Evolutionary conservation across 2,329 filamentous ascomycete species (phyloP), one percentile per base, ranked within the genome.

Genomic region (Sclerotiophoma versabilis): DNA sequence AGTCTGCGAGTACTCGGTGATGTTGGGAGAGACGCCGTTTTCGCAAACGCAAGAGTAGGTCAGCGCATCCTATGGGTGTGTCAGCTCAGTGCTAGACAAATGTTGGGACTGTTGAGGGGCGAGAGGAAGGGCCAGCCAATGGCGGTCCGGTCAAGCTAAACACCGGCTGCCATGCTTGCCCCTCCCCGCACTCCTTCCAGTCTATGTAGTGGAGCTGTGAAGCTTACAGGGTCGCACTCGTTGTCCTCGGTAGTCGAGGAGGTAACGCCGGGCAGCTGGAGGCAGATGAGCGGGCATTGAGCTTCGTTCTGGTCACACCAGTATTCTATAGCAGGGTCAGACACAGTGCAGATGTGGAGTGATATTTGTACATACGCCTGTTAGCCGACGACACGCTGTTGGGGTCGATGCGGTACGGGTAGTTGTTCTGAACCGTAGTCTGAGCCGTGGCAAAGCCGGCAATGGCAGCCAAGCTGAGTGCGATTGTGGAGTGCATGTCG

Each of bases 1-100:
- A 1, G 90, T 93, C 64, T 91, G 82, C 17, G 87, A 88, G 82
- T 89, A 95, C 76, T 93, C 83, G 68, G 87, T 85, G 42, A 91
- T 77, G 76, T 93, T 92, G 63, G 90, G 90, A 46, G 83, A 77
- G 58, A 82, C 72, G 71, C 84, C 83, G 65, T 89, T 82, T 59
- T 82, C 81, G 79, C 90, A 95, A 64, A 91, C 79, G 74, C 90
- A 95, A 59, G 81, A 80, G 76, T 88, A 93, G n/a, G 78, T 81
- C 43, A 93, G 81, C 17, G 80, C 77, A 45, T 81, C 61, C 66
- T 69, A 41, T 25, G 15, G 26, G 25, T 15, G 17, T 17, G 43
- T 57, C 48, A 58, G 58, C 43, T 34, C 5, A 10, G 17, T 22
- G 36, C 23, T 45, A 22, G 20, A 14, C 11, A 23, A 42, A 22